Evolutionary conservation across 2,329 filamentous ascomycete species (phyloP).

Genomic region (Epichloe brachyelytri): DNA sequence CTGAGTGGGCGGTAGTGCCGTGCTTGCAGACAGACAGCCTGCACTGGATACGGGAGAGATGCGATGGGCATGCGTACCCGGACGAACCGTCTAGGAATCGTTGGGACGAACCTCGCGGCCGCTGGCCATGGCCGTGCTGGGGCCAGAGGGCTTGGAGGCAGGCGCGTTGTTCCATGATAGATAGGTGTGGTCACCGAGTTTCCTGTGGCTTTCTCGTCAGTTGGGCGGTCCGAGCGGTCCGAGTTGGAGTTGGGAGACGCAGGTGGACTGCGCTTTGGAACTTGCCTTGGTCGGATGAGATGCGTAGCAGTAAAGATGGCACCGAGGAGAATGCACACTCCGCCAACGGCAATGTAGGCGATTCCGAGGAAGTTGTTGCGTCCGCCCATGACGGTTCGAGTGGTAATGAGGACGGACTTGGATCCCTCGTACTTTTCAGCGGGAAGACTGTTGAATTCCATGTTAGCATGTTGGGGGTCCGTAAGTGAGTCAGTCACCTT

Average conservation of each 20-base stretch:
- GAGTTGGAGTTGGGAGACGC: constrained; percentile 2
- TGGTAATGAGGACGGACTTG: constrained; percentile 82
- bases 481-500: too few species aligned
- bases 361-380: constrained; percentile 94
- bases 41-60: background rate
- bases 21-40: background rate
- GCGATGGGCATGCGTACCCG: constrained; percentile 8
- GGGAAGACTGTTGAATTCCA: constrained; percentile 50
- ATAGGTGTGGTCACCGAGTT: constrained; percentile 96
- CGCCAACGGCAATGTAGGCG: constrained; percentile 86
- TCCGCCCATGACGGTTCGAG: constrained; percentile 83
- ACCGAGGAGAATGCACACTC: constrained; percentile 81
- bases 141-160: constrained; percentile 26
- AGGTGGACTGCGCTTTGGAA: constrained; percentile 6
- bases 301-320: constrained; percentile 81
- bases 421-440: constrained; percentile 69
- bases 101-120: constrained; percentile 43
- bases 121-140: constrained; percentile 32
- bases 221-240: constrained; percentile 1
- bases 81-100: constrained; percentile 26
- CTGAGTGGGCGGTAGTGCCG: background rate
- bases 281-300: constrained; percentile 77
- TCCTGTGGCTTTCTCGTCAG: constrained; percentile 38
- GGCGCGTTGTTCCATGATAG: constrained; percentile 76
- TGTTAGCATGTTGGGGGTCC: background rate